phyloP scores from a whole-genome alignment of 108 stramenopile species.

The Cyclotella sp. region DNA sequence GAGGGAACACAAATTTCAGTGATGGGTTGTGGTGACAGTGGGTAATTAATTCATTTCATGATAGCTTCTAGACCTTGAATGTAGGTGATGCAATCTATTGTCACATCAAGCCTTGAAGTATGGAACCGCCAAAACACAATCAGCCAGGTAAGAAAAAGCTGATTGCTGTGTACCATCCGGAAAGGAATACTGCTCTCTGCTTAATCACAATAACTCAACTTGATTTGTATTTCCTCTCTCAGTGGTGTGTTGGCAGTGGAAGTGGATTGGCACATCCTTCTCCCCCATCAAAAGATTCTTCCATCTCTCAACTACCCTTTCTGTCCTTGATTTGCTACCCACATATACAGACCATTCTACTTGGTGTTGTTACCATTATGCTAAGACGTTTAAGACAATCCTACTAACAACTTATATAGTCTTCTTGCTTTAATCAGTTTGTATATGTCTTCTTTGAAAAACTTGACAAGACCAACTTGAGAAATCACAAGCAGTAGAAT shows the following conservation, averaged over 20 bases:
- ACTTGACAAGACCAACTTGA: too few relatives aligned
- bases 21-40: constrained; percentile 59
- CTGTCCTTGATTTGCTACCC: too few relatives aligned
- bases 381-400: too few relatives aligned
- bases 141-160: constrained; percentile 41
- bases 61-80: too few relatives aligned
- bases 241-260: constrained; percentile 87
- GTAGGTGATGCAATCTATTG: constrained; percentile 57
- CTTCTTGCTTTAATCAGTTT: too few relatives aligned
- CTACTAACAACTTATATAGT: too few relatives aligned
- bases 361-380: too few relatives aligned
- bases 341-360: too few relatives aligned
- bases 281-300: too few relatives aligned
- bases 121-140: constrained; percentile 62
- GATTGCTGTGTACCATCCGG: neutral
- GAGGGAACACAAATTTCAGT: constrained; percentile 61
- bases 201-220: neutral
- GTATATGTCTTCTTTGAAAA: too few relatives aligned
- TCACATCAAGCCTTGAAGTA: constrained; percentile 63
- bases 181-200: neutral
- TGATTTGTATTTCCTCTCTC: neutral
- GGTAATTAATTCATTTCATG: neutral
- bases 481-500: too few relatives aligned
- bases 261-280: constrained; percentile 92
- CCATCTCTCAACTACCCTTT: too few relatives aligned